These are phyloP conservation scores for Parascedosporium putredinis DNA, from an alignment of 2,329 filamentous ascomycete genomes.

Conservation along the genomic window DNA sequence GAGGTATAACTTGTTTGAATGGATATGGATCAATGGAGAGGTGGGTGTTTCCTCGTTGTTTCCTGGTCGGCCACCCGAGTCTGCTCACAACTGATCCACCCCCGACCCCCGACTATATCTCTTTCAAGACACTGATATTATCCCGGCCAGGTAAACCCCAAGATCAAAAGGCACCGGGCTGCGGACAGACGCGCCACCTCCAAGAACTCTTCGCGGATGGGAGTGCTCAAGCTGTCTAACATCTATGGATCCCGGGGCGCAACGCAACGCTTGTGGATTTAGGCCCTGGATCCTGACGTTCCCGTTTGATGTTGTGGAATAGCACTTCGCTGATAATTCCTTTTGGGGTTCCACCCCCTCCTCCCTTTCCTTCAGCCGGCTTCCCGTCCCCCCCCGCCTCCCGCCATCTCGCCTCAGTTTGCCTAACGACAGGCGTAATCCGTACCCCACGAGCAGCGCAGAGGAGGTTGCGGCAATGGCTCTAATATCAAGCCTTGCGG, in stretches of 20 bases:
- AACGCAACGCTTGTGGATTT: no score
- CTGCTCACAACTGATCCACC: not conserved
- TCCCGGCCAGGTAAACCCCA: no score
- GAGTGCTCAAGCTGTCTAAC: no score
- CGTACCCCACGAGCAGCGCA: not conserved
- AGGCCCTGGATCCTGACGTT: not conserved
- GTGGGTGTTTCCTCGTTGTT: not conserved
- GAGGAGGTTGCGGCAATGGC: not conserved
- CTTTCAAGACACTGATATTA: no score
- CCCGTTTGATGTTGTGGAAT: conserved; percentile 1
- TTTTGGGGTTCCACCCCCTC: not conserved
- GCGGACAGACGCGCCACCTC: no score
- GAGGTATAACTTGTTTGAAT: no score
- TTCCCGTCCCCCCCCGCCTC: not conserved
- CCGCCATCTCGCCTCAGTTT: not conserved
- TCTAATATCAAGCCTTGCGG: conserved; percentile 7
- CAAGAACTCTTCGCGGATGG: no score
- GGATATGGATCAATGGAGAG: no score
- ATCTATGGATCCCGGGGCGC: no score
- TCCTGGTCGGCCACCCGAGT: not conserved
- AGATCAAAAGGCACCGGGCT: no score
- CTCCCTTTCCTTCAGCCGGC: not conserved
- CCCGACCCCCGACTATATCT: not conserved
- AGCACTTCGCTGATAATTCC: not conserved
- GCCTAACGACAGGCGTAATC: not conserved